phyloP scores from a whole-genome alignment of 1,284 basidiomycete genomes.

The Ceratobasidium sp. region DNA sequence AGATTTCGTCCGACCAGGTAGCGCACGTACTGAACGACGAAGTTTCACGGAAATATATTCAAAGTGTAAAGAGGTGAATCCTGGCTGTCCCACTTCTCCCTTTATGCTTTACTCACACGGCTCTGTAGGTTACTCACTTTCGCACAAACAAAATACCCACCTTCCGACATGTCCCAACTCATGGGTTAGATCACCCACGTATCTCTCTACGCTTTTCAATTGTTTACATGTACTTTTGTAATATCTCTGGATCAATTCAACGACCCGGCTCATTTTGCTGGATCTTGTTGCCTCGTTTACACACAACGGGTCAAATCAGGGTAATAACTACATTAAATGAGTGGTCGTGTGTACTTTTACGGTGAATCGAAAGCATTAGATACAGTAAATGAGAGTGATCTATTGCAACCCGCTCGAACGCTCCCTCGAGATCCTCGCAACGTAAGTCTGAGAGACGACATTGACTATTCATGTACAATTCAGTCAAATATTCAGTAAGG shows the following conservation, averaged over 20 bases:
- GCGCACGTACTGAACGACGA: constrained; percentile 99
- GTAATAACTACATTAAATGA: constrained; percentile 19
- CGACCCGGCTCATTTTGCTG: too few relatives aligned
- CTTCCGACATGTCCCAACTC: constrained; percentile 88
- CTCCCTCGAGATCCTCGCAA: constrained; percentile 33
- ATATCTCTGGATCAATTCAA: neutral
- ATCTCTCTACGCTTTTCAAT: neutral
- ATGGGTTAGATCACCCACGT: constrained; percentile 75
- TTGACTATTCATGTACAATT: constrained; percentile 15
- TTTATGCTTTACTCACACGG: neutral
- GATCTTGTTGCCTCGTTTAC: neutral
- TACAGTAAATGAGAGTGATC: neutral
- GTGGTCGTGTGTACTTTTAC: constrained; percentile 27
- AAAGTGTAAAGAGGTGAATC: constrained; percentile 91
- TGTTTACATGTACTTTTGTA: constrained; percentile 28
- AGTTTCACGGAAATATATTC: constrained; percentile 98
- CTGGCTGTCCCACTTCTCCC: neutral
- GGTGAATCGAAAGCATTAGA: neutral
- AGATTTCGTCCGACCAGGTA: constrained; percentile 96
- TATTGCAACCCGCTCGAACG: constrained; percentile 32
- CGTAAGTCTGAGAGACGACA: constrained; percentile 37
- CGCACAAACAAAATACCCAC: constrained; percentile 94
- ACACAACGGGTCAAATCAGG: neutral
- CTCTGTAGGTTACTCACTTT: constrained; percentile 86
- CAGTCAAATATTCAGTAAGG: neutral